phyloP scores from a whole-genome alignment of 768 basidiomycete genomes.

The Russula emetica region DNA sequence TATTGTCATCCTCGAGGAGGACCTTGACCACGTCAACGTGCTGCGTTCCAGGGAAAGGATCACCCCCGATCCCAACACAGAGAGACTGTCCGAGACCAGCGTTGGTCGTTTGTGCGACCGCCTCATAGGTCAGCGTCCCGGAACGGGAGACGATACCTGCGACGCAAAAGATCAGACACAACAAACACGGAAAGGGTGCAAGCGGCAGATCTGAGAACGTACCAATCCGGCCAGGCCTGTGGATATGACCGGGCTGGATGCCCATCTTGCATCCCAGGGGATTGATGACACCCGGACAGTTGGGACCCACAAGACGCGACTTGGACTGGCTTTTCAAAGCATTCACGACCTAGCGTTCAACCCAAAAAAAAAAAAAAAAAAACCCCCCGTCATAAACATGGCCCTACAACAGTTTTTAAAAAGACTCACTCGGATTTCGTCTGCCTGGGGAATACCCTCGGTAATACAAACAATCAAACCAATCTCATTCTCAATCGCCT shows the following conservation, averaged over 20 bases:
- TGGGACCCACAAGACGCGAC: conserved; percentile 95
- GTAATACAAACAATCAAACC: conserved; percentile 97
- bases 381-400: background rate
- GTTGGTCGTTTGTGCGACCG: conserved; percentile 93
- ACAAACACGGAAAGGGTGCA: background rate
- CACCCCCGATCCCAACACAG: conserved; percentile 96
- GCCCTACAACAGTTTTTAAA: background rate
- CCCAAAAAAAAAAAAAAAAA: too few relatives aligned
- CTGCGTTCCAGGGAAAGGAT: conserved; percentile 94
- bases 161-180: background rate
- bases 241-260: conserved; percentile 96
- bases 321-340: conserved; percentile 92
- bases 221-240: conserved; percentile 95
- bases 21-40: conserved; percentile 95
- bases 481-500: conserved; percentile 98
- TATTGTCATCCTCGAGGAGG: conserved; percentile 90
- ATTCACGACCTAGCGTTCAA: conserved; percentile 66
- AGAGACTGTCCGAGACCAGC: conserved; percentile 96
- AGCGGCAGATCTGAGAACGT: conserved; percentile 30
- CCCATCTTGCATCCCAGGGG: conserved; percentile 99
- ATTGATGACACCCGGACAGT: conserved; percentile 98
- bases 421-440: conserved; percentile 75
- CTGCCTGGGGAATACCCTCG: conserved; percentile 96
- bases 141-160: conserved; percentile 92
- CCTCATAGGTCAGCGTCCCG: conserved; percentile 96